Base-by-base conservation (phyloP, 768 basidiomycete species). In the Glaciozyma martinii region DNA sequence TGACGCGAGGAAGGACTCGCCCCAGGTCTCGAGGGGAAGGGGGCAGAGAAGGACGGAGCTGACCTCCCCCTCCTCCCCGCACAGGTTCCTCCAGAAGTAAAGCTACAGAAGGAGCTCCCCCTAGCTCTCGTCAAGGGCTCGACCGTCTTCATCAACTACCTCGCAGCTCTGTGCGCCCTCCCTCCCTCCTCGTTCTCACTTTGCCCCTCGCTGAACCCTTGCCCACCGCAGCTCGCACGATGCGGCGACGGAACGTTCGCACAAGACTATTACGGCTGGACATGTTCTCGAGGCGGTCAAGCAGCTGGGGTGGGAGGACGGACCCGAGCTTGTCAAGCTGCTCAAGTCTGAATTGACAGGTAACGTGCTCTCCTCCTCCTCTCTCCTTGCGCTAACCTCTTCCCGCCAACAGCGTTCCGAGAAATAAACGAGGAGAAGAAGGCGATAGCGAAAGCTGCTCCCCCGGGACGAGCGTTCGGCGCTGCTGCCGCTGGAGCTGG, bases 111-210 rank as follows among this genome's bases (percentile, higher is more conserved):
- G 67, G 94, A 97, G 64, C 88, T 89, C 0, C 84, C 92, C 0
- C 75, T 88, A 2, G 89, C 90, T 18, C 80, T 95, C 15, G 81
- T 88, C 19, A 92, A 92, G 74, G 86, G 87, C 37, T 90, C 92
- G 5, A 93, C 93, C 0, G 87, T 97, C 59, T 98, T 97, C 76
- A 92, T 99, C 71, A 93, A 88, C 76, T 94, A 92, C 72, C 80
- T 98, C 12, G 86, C 93, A 87, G 75, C 71, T 85, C 78, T 59
- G 29, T 66, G 12, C n/a, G 67, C 23, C 25, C 23, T 18, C 30
- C 40, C 32, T 12, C 23, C 29, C 54, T 61, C 60, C 25, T 32
- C 30, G 23, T 25, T 30, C 42, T 33, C 12, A 13, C 21, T 21
- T 21, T 12, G 12, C 25, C 15, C 16, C 19, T 2, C 15, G 32